Conservation (phyloP, 495 filamentous ascomycete species). For the Daldinia grandis region DNA sequence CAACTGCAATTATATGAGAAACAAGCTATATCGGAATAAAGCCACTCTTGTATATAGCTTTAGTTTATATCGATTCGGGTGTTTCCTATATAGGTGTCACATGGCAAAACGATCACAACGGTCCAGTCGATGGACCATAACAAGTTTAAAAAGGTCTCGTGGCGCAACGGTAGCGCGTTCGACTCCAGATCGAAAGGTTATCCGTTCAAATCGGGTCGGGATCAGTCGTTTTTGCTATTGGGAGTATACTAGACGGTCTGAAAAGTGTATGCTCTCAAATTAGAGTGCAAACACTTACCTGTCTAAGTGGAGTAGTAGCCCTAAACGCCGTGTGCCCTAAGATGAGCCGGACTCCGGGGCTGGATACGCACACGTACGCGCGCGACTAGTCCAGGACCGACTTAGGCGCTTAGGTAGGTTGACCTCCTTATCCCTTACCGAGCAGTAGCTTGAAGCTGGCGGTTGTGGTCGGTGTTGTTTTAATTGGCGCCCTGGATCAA, state of each 20-base stretch:
- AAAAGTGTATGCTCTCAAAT: not conserved
- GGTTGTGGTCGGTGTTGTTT: not conserved
- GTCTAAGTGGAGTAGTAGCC: not conserved
- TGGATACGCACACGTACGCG: not conserved
- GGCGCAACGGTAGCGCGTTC: constrained; percentile 4
- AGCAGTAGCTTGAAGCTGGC: not conserved
- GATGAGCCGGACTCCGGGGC: not conserved
- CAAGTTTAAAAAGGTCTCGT: not conserved
- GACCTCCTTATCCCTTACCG: not conserved
- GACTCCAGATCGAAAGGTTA: constrained; percentile 5
- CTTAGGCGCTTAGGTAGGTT: not conserved
- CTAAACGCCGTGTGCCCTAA: not conserved
- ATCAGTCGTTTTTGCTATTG: not conserved
- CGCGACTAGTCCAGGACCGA: not conserved
- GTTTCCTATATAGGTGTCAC: not conserved
- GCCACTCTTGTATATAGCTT: not conserved
- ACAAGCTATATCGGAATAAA: no score
- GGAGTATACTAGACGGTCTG: not conserved
- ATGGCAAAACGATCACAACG: not conserved
- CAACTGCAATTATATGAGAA: no score
- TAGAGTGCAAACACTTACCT: not conserved
- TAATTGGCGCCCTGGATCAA: not conserved
- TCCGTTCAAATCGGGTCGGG: constrained; percentile 4
- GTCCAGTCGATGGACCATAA: not conserved
- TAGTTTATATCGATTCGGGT: not conserved